Conservation (phyloP, 441 rosid species). For the Hura crepitans region DNA sequence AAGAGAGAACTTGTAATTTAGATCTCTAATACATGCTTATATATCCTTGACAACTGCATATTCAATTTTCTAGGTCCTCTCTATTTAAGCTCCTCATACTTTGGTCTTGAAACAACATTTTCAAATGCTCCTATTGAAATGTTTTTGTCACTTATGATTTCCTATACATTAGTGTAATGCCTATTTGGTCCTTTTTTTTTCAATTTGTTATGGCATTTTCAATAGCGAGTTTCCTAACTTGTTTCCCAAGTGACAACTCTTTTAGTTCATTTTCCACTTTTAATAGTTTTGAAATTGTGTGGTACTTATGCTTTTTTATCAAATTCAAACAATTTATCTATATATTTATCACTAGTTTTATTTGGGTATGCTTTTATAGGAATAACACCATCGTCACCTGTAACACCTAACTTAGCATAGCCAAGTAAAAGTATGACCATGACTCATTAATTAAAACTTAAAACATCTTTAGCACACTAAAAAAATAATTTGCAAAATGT, state of each 20-base stretch:
- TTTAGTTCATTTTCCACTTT: conserved; percentile 74
- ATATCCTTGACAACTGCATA: conserved; percentile 88
- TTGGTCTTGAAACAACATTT: conserved; percentile 83
- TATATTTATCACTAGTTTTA: conserved; percentile 66
- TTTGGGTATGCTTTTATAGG: conserved; percentile 80
- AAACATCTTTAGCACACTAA: too few species aligned
- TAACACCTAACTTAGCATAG: too few species aligned
- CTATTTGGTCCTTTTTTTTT: conserved; percentile 94
- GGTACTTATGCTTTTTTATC: conserved; percentile 84
- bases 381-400: conserved; percentile 65
- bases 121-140: conserved; percentile 84
- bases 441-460: too few species aligned
- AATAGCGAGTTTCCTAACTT: conserved; percentile 84
- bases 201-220: conserved; percentile 88
- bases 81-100: conserved; percentile 86
- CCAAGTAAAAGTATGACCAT: too few species aligned
- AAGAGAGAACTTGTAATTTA: conserved; percentile 79
- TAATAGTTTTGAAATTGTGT: conserved; percentile 68
- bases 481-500: too few species aligned
- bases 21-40: conserved; percentile 89
- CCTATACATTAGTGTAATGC: conserved; percentile 83
- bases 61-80: conserved; percentile 88
- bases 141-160: conserved; percentile 86
- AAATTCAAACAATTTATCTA: conserved; percentile 81
- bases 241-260: conserved; percentile 84